Conservation (phyloP, 805 yeast species). For the Wickerhamomyces tratensis region DNA sequence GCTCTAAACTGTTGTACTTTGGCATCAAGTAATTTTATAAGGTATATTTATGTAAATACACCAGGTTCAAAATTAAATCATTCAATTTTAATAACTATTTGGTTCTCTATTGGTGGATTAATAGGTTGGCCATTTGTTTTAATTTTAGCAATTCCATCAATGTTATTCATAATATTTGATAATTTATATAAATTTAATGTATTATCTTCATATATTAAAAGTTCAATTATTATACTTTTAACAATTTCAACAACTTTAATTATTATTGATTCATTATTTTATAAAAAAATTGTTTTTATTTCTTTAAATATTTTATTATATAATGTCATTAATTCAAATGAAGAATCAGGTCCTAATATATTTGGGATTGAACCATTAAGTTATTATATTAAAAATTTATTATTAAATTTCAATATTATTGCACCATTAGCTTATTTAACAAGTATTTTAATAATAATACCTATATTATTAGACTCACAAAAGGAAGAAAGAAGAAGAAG, state of each 20-base stretch:
- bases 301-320: conserved; percentile 78
- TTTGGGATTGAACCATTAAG: conserved; percentile 78
- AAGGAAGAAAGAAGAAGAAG: neutral
- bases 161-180: conserved; percentile 17
- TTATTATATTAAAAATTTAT: conserved; percentile 60
- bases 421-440: conserved; percentile 33
- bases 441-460: conserved; percentile 16
- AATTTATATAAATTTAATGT: too few relatives aligned
- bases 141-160: conserved; percentile 53
- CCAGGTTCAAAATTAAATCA: conserved; percentile 2
- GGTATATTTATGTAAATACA: conserved; percentile 18
- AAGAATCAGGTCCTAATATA: conserved; percentile 73
- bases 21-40: conserved; percentile 30
- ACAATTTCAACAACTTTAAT: conserved; percentile 20
- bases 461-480: conserved; percentile 15
- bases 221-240: conserved; percentile 16
- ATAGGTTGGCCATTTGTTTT: conserved; percentile 90
- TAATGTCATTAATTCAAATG: conserved; percentile 63
- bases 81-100: conserved; percentile 25
- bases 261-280: conserved; percentile 50
- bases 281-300: conserved; percentile 52
- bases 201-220: conserved; percentile 4
- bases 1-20: conserved; percentile 48
- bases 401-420: conserved; percentile 64
- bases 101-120: conserved; percentile 58